Evolutionary conservation across 768 basidiomycete species (phyloP), one percentile per base, ranked within the genome.

Genomic region (Dioszegia hungarica): DNA sequence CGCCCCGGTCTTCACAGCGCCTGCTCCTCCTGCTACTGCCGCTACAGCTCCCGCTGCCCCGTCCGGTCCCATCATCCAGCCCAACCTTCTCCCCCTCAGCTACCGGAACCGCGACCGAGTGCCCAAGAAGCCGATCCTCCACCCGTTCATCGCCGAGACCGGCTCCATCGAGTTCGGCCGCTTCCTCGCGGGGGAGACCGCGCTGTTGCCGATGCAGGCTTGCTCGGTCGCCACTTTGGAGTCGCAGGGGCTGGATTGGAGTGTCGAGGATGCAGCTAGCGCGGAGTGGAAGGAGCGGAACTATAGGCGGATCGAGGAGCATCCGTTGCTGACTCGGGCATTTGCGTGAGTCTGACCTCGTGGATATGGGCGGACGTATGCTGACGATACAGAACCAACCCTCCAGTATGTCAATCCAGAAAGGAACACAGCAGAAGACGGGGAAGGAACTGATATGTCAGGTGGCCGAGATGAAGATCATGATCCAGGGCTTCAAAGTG

Each of bases 351-450:
- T 50, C 5, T 6, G 3, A 19, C n/a, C 29, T 6, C n/a, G n/a
- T n/a, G n/a, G n/a, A n/a, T n/a, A n/a, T n/a, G n/a, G n/a, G n/a
- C n/a, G n/a, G n/a, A n/a, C n/a, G n/a, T n/a, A n/a, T n/a, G 29
- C 47, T 49, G 47, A 33, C 33, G 11, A 22, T 36, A 3, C 25
- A 50, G 49, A 8, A 50, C 49, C 27, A 50, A 50, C 37, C 49
- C 49, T 10, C 49, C 47, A 5, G 40, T 46, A 40, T 6, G 38
- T 20, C 34, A 36, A 36, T 36, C 34, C 34, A n/a, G n/a, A n/a
- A n/a, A 33, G 6, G 31, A 17, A 9, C 20, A 8, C 5, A 40
- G 5, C 38, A 8, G 38, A 8, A 8, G 15, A 20, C n/a, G 9
- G 38, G 22, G 41, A 15, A 17, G 11, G 3, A 10, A 22, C 41